Evolutionary conservation across 2,329 filamentous ascomycete species (phyloP), one percentile per base, ranked within the genome.

Genomic region (Sclerotinia spermophila): DNA sequence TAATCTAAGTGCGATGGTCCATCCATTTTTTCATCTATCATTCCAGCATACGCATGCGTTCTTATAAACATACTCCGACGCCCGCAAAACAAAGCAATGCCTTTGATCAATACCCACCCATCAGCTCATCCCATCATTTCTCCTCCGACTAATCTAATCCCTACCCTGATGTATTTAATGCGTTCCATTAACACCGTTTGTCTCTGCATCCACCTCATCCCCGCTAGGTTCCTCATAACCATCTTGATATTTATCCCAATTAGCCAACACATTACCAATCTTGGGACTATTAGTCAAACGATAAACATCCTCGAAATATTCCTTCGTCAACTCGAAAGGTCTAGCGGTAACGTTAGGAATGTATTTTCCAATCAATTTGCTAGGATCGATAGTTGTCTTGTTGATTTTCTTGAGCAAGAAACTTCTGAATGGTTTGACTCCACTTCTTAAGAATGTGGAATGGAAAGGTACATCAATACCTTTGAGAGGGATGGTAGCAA

Each of bases 391-490:
- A 68, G 92, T 96, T 35, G 94, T 97, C 89, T 97, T 97, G 87
- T 98, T 94, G 84, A 99, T 98, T 89, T 99, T 99, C 92, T 98
- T 99, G 77, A 98, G 90, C 80, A 99, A 83, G 89, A 99, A 99
- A 59, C 91, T 95, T 76, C 96, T 89, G 93, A 99, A 99, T 61
- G 96, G 96, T 87, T 99, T 99, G 82, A 99, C 96, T 78, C 96
- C 96, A 53, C 94, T 97, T 70, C 96, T 92, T 83, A 99, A 84
- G 87, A 99, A 99, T 27, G 96, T 99, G 77, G 92, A 96, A 87
- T 99, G 96, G 92, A 99, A 99, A 59, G 96, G 96, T 79, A 98
- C 96, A 78, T 99, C 96, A 77, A 99, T 99, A 74, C 96, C 96
- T 79, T 92, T 93, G 75, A 99, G 91, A 58, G 96, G 96, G 76